Percentiles rank a stretch among this genome's conserved stretches.
These are phyloP conservation scores for Eimeria praecox DNA, from an alignment of 169 alveolate species.

Conservation along the genomic window DNA sequence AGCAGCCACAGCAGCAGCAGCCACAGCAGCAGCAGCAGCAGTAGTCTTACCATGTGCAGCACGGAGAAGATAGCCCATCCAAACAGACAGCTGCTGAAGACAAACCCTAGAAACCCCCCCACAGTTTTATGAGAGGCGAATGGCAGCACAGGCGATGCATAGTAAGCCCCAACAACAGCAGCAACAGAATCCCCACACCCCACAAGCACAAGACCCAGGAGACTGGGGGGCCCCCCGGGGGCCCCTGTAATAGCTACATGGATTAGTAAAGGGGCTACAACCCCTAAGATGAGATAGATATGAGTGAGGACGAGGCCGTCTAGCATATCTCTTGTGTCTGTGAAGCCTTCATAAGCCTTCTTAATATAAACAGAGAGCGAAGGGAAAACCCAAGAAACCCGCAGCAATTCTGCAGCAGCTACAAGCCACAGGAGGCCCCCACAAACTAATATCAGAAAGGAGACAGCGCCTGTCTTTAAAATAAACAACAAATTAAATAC, in stretches of 20 bases:
- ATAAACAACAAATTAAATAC: background rate
- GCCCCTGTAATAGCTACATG: background rate
- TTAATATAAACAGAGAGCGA: background rate
- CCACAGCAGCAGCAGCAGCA: background rate
- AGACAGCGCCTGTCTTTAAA: background rate
- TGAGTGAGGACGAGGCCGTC: background rate
- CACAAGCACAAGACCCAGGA: background rate
- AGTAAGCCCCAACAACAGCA: background rate
- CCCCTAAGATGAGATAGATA: background rate
- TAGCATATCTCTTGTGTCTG: background rate
- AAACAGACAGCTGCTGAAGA: background rate
- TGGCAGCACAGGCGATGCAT: background rate
- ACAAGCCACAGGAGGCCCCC: background rate
- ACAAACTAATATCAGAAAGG: background rate
- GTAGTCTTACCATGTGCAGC: background rate
- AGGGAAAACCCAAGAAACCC: background rate
- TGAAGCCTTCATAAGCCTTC: background rate
- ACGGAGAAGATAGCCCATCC: background rate
- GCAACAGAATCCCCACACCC: background rate
- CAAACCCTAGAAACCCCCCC: slow-evolving; percentile 14
- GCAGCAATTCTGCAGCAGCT: background rate
- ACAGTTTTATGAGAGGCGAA: background rate
- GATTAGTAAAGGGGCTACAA: background rate
- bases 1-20: background rate
- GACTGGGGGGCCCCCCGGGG: slow-evolving; percentile 12